Base-by-base conservation (phyloP, 2,329 filamentous ascomycete species). In the Tolypocladium endophyticum region DNA sequence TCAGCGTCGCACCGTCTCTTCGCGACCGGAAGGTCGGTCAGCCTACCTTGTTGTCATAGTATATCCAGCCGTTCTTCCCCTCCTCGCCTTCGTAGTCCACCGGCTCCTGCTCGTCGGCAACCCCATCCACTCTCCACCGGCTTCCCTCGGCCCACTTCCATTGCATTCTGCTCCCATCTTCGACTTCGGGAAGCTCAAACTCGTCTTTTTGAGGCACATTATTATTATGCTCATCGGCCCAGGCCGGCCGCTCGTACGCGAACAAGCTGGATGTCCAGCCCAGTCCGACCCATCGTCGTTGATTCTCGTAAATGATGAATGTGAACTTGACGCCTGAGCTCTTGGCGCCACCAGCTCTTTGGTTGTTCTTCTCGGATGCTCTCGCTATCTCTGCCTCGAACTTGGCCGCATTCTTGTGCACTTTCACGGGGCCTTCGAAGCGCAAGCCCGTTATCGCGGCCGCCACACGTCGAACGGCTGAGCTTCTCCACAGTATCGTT, bases 191-290 rank as follows among this genome's bases (percentile, higher is more conserved):
- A 20, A 87, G 73, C 66, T 85, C 82, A 64, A 86, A 86, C 53
- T 83, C 82, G 52, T 94, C 89, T 64, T 88, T 92, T 0, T 87
- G 75, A 0, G 90, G 87, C 4, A 90, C 88, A 0, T 87, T 70
- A 62, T 96, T 96, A 59, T 95, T 84, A 71, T 97, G 92, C 73
- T 99, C 94, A 72, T 99, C 94, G 0, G 94, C 97, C 93, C 94
- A 99, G 0, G 92, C 82, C 1, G 88, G 83, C 50, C 94, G 83
- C 71, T 99, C 94, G 68, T 97, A 95, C 0, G 92, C 87, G 64
- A 99, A 91, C 62, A 99, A 78, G 45, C 87, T 95, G 2, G 88
- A 88, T 0, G 94, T 97, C 92, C 94, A 99, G 0, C 94, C 94
- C 16, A 99, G 82, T 1, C 92, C 93, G 4, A 99, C 77, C 94